Evolutionary conservation across 1,284 basidiomycete species (phyloP), one percentile per base, ranked within the genome.

Genomic region (Porogramme epimiltina): DNA sequence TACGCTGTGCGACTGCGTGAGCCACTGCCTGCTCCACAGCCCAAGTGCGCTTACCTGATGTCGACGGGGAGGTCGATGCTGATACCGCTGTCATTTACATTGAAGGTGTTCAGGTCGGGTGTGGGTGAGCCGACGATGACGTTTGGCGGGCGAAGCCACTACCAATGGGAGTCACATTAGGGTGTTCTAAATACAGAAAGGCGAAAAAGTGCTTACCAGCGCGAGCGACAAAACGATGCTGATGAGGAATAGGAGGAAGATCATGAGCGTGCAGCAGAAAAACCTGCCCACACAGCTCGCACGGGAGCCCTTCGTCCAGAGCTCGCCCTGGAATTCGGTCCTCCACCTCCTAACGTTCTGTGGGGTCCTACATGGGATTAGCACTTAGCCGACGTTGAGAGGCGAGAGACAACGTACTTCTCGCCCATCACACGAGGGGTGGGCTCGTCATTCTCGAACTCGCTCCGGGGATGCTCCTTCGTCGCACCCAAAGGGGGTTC

Each of bases 91-190:
- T 55, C 49, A 19, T 65, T 57, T 11, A 66, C 42, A 50, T 59
- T 62, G 51, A 73, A 55, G 61, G 72, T 68, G 56, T 69, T 60
- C 60, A 76, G 57, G 26, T 76, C 52, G 18, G 75, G 67, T 24
- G 88, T 47, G 15, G 62, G 79, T 39, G 71, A 66, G 41, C 87
- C 83, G 53, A 95, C 75, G n/a, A 70, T 65, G 49, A 94, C 73
- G 55, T 83, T 81, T 0, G 92, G 92, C 5, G 92, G 92, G 25
- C 85, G 81, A 45, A 91, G 78, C 82, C 86, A 95, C 92, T 94
- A 52, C 2, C 34, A 16, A 31, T 16, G 9, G 34, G n/a, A 37
- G 34, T 37, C 34, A 37, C 9, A 6, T 37, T 16, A 37, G 34
- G 34, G 13, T 31, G 34, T 26, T 48, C 22, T n/a, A 16, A 28